Evolutionary conservation across 495 filamentous ascomycete genomes (phyloP), one percentile per base, ranked within the genome.

Genomic region (Poronia punctata): DNA sequence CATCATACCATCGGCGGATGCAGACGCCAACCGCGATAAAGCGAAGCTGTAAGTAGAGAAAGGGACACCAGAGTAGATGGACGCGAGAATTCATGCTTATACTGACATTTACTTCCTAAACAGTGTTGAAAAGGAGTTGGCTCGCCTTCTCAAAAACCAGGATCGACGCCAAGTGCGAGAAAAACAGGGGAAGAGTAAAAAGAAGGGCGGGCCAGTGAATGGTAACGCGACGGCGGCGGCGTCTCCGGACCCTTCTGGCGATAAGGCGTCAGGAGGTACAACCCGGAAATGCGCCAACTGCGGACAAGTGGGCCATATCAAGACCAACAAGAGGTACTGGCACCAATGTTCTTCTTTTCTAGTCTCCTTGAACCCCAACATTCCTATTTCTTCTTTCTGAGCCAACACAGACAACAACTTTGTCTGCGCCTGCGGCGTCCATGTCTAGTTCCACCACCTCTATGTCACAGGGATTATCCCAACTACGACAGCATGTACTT

Each of bases 271-370:
- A 36, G 66, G 62, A 3, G 78, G 78, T 7, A 99, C 92, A 2
- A 86, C 85, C 19, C 76, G 93, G 46, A 97, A 96, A 61, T 99
- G 92, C 56, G 90, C 93, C 18, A 97, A 95, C 61, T 99, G 92
- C 53, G 90, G 90, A 22, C 82, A 88, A 53, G 82, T 89, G 15
- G 92, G 92, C 17, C 92, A 99, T 54, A 99, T 99, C 72, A 94
- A 94, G 64, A 96, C 89, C n/a, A 96, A 96, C 69, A 92, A 95
- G 71, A 96, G 90, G 84, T 89, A 70, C 59, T 67, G 53, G 42
- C 50, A 50, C 17, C 34, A 37, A 35, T 61, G 45, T 33, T 40
- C 28, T 43, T 38, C 41, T 37, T 29, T 40, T 25, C 33, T 42
- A 22, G 16, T 18, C 19, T 18, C 32, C 25, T 31, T 40, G 19